Evolutionary conservation across 2,329 filamentous ascomycete genomes (phyloP), one percentile per base, ranked within the genome.

Genomic region (Cladosporium sp.): DNA sequence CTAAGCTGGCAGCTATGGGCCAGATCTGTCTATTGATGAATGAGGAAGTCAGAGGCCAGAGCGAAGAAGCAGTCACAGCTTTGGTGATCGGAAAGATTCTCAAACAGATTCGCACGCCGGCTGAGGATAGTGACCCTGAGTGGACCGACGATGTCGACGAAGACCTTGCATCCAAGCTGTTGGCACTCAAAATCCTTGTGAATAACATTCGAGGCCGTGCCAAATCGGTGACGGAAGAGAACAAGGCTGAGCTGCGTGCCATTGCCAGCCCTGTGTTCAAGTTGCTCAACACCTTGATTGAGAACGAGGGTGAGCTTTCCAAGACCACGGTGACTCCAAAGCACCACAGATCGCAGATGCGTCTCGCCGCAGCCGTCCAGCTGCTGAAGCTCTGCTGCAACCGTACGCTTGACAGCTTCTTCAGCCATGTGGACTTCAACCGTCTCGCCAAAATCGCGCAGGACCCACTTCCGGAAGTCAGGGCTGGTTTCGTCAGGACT

Each of bases 101-200:
- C 2, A 77, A 88, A 16, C 75, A 85, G 56, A 82, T 79, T 0
- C 74, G 73, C 9, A 61, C 67, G 13, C 61, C 82, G n/a, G 77
- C 80, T 3, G 74, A 74, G 30, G 74, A 76, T 1, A 75, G 76
- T 4, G 60, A 67, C 18, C 45, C 57, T 2, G 49, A 55, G 13
- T 75, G 73, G 72, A 67, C 67, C 51, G 77, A 79, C 11, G 77
- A 81, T 29, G 71, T 89, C 56, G 87, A 95, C 56, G 82, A 92
- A 46, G 90, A 95, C 62, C 85, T 88, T 13, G 79, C 84, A 53
- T 85, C 90, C 16, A 96, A 97, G 68, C 80, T 83, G 50, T 84
- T 89, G 73, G 86, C 91, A 1, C 72, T 97, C 41, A 92, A 86
- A 64, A 85, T 90, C 13, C 75, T 97, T 20, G 88, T 93, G 52